Conservation (phyloP, 495 filamentous ascomycete species). For the Cercophora newfieldiana region DNA sequence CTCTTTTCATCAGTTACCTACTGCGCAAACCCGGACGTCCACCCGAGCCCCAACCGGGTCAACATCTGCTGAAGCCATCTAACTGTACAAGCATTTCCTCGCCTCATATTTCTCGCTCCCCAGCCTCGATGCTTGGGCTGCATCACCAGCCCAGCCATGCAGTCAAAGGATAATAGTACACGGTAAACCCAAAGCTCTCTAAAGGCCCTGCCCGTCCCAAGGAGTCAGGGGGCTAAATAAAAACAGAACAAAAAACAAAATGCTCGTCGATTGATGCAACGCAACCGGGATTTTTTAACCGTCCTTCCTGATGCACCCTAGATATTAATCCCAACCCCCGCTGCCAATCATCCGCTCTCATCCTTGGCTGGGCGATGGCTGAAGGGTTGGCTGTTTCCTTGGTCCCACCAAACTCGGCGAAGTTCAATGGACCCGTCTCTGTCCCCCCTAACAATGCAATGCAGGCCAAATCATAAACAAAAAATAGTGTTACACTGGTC, state of each 20-base stretch:
- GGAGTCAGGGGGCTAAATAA: neutral
- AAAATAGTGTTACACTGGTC: slow-evolving; percentile 14
- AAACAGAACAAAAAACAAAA: slow-evolving; percentile 3
- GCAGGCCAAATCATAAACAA: slow-evolving; percentile 5
- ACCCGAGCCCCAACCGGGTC: neutral
- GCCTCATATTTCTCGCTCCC: neutral
- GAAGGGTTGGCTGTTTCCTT: neutral
- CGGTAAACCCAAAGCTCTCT: slow-evolving; percentile 1
- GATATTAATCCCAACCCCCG: slow-evolving; percentile 3
- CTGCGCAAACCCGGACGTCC: neutral
- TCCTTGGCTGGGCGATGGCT: neutral
- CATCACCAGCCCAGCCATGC: slow-evolving; percentile 1
- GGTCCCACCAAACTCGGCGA: neutral
- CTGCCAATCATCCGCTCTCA: neutral
- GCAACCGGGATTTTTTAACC: slow-evolving; percentile 5
- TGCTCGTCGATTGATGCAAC: slow-evolving; percentile 6
- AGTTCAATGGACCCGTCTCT: neutral
- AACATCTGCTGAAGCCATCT: neutral
- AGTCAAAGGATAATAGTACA: slow-evolving; percentile 9
- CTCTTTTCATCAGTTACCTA: neutral
- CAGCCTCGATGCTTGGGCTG: neutral
- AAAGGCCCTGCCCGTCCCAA: neutral
- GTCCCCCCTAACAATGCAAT: slow-evolving; percentile 5
- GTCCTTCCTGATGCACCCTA: slow-evolving; percentile 14
- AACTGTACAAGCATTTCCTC: neutral